Evolutionary conservation across 192 early-diverging fungal genomes (phyloP).

Genomic region (Coemansia sp.): DNA sequence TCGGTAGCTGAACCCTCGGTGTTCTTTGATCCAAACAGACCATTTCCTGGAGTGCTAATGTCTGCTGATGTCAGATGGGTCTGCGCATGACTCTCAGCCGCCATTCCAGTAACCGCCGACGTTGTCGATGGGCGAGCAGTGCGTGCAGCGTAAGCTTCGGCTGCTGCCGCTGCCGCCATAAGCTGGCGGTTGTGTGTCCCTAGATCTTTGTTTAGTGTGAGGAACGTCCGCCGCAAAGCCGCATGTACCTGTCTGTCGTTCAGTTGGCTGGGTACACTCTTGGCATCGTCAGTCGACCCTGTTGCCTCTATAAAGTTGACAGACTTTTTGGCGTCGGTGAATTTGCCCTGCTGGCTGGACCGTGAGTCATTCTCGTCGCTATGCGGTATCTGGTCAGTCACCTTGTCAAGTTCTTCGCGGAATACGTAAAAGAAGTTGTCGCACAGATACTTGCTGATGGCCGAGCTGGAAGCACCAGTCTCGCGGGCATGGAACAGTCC

Average conservation of each 20-base stretch:
- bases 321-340: constrained; percentile 22
- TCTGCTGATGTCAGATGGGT: constrained; percentile 17
- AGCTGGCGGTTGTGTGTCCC: constrained; percentile 57
- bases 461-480: constrained; percentile 52
- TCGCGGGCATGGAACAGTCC: constrained; percentile 79
- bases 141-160: constrained; percentile 37
- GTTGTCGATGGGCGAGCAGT: constrained; percentile 25
- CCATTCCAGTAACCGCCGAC: background rate
- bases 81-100: background rate
- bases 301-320: constrained; percentile 47
- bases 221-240: constrained; percentile 79
- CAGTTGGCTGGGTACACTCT: constrained; percentile 18
- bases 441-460: constrained; percentile 63
- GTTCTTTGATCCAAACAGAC: constrained; percentile 26
- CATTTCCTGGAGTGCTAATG: constrained; percentile 24
- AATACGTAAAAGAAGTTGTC: constrained; percentile 68
- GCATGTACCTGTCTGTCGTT: constrained; percentile 48
- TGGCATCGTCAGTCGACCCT: constrained; percentile 13
- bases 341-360: background rate
- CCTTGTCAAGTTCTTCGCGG: constrained; percentile 69
- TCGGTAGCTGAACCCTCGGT: constrained; percentile 36
- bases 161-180: constrained; percentile 38
- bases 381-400: constrained; percentile 48
- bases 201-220: constrained; percentile 78
- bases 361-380: constrained; percentile 24